Evolutionary conservation across 2,329 filamentous ascomycete genomes (phyloP), one percentile per base, ranked within the genome.

Genomic region (Aspergillus eucalypticola): DNA sequence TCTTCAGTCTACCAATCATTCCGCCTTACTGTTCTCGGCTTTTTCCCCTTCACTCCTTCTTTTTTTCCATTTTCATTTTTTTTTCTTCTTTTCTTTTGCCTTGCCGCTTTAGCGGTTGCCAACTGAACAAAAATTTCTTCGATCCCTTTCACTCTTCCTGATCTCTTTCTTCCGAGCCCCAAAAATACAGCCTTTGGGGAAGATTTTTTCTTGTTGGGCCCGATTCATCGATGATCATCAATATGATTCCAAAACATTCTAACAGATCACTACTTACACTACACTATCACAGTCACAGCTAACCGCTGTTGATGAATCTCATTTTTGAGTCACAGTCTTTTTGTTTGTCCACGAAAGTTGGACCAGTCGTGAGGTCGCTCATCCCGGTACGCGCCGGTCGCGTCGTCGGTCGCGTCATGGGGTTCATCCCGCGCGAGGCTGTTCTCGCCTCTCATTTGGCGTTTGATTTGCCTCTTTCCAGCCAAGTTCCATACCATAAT

Each of bases 81-180:
- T 35, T 35, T 11, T 35, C 11, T 13, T 35, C 11, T 35, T 13
- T 35, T 60, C 58, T 66, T 66, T 15, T 29, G 56, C n/a, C 54
- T 58, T 63, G 72, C 74, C 69, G 74, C 73, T 75, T 75, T 74
- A 71, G 64, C 58, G 46, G 59, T 67, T 62, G 66, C 66, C 68
- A 70, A 70, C 62, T 67, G 71, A 74, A 71, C 70, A 74, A 74
- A 74, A 73, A 65, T 69, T 66, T 65, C 61, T 58, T 59, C 48
- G 58, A 50, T 49, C 42, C 11, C 60, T 54, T 64, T 63, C 54
- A 56, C 62, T 58, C 54, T 63, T 66, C 60, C 56, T 57, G 66
- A 60, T 53, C 64, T 58, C 46, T 42, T 56, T 54, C 59, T 56
- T 51, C 42, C 52, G 49, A 53, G 53, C 32, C 11, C 11, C 27